Percentiles rank a stretch among this genome's conserved stretches.
Conservation (phyloP, 371 early-diverging fungal genomes). For the Umbelopsis sp. region DNA sequence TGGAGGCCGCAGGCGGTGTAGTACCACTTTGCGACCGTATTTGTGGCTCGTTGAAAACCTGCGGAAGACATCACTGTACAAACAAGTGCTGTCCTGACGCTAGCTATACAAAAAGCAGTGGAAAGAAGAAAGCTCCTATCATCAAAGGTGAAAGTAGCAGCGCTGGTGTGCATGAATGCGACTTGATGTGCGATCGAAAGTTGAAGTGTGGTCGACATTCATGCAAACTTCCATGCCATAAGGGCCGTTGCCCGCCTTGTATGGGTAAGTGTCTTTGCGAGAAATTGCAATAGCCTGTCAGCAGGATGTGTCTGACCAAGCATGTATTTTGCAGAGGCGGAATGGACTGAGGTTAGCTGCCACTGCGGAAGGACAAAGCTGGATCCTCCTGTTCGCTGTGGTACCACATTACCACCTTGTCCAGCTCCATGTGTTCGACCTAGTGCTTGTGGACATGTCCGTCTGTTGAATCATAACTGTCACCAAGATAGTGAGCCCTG, state of each 20-base stretch:
- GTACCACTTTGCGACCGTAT: constrained; percentile 63
- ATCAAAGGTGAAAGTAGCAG: constrained; percentile 4
- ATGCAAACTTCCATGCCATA: constrained; percentile 74
- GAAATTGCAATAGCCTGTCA: not conserved
- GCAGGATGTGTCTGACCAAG: not conserved
- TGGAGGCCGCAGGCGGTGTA: constrained; percentile 45
- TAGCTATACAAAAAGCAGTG: constrained; percentile 32
- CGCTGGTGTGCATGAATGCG: constrained; percentile 58
- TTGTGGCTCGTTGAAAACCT: constrained; percentile 64
- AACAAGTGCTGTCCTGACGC: constrained; percentile 60
- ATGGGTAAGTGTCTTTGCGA: constrained; percentile 39
- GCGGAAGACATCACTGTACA: constrained; percentile 71
- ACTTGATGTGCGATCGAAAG: constrained; percentile 61
- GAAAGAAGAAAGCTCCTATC: constrained; percentile 27
- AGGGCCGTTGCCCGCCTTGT: constrained; percentile 74
- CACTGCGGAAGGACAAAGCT: constrained; percentile 76
- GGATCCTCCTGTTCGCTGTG: constrained; percentile 78
- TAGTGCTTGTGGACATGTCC: constrained; percentile 73
- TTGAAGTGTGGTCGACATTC: constrained; percentile 70
- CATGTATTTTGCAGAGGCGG: constrained; percentile 45
- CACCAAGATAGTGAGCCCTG: constrained; percentile 75
- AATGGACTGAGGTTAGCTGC: constrained; percentile 73
- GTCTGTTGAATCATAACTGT: constrained; percentile 69
- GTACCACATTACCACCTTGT: constrained; percentile 69
- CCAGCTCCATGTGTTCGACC: constrained; percentile 65